These are phyloP conservation scores for Groenewaldozyma auringiensis DNA, from an alignment of 1,139 yeast genomes.

Conservation along the genomic window DNA sequence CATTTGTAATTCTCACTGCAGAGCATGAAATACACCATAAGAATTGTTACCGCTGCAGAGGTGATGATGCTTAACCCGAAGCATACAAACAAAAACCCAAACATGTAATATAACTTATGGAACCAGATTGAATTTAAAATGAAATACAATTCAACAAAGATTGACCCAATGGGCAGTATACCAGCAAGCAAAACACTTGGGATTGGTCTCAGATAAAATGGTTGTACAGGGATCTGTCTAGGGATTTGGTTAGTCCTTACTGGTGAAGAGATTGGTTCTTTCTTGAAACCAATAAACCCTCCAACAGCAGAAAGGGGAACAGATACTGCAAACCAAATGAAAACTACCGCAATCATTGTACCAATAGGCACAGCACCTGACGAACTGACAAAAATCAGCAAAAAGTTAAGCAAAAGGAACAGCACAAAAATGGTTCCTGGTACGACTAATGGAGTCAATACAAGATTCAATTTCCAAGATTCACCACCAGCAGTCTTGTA, in stretches of 20 bases:
- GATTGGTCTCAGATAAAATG: conserved; percentile 65
- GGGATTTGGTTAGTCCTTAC: conserved; percentile 87
- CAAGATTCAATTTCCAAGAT: conserved; percentile 78
- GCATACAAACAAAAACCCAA: conserved; percentile 90
- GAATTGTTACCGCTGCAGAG: conserved; percentile 69
- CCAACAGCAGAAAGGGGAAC: conserved; percentile 80
- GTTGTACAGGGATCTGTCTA: conserved; percentile 89
- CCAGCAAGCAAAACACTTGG: conserved; percentile 76
- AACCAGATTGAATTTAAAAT: conserved; percentile 86
- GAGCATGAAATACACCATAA: conserved; percentile 75
- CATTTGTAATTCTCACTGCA: conserved; percentile 91
- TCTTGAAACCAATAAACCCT: conserved; percentile 66
- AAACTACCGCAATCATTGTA: conserved; percentile 72
- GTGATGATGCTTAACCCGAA: conserved; percentile 74
- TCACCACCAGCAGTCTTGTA: conserved; percentile 91
- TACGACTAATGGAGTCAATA: conserved; percentile 73
- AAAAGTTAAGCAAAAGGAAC: conserved; percentile 69
- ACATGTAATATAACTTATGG: conserved; percentile 91
- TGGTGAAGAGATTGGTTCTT: conserved; percentile 54
- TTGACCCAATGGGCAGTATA: conserved; percentile 89
- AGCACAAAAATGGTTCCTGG: conserved; percentile 67
- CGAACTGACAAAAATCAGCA: conserved; percentile 67
- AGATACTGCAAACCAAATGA: conserved; percentile 79
- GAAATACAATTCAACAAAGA: conserved; percentile 91
- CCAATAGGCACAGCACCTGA: conserved; percentile 96